Conservation (phyloP, 768 basidiomycete genomes). For the Calocybe indica region DNA sequence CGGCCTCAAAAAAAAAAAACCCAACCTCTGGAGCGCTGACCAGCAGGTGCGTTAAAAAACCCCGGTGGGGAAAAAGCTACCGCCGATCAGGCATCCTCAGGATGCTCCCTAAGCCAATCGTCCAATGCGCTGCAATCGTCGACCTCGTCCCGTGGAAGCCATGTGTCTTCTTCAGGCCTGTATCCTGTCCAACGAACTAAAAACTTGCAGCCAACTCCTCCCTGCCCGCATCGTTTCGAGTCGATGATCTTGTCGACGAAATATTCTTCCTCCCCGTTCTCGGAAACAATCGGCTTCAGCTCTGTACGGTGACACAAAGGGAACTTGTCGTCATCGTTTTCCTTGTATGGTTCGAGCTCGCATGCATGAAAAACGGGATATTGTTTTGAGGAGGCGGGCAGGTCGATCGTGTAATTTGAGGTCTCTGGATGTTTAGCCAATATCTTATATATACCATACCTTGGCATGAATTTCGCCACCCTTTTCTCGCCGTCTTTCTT, state of each 20-base stretch:
- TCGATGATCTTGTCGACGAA: slow-evolving; percentile 20
- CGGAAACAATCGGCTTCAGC: slow-evolving; percentile 15
- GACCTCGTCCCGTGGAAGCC: slow-evolving; percentile 16
- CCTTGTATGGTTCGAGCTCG: slow-evolving; percentile 13
- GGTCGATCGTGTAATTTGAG: slow-evolving; percentile 17
- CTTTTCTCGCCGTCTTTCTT: slow-evolving; percentile 10
- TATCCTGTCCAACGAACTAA: slow-evolving; percentile 24
- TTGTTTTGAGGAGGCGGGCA: slow-evolving; percentile 11
- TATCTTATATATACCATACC: slow-evolving; percentile 19
- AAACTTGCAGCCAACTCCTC: slow-evolving; percentile 12
- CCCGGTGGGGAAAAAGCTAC: not conserved
- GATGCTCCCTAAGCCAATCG: slow-evolving; percentile 4
- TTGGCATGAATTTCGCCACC: slow-evolving; percentile 32
- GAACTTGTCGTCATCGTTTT: slow-evolving; percentile 24
- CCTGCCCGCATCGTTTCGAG: slow-evolving; percentile 9
- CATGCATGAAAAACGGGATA: slow-evolving; percentile 27
- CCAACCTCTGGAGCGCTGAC: not conserved
- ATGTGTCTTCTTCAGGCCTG: slow-evolving; percentile 15
- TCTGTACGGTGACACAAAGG: slow-evolving; percentile 14
- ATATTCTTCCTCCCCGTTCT: slow-evolving; percentile 17
- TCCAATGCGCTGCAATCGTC: slow-evolving; percentile 14
- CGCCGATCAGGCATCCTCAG: not conserved
- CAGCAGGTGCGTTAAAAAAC: not conserved
- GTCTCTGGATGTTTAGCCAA: slow-evolving; percentile 7
- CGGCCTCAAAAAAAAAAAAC: not conserved